A percentile compares a stretch with the other conserved stretches of the same genome.
phyloP scores from a whole-genome alignment of 441 rosid species.

The Flueggea neowawraea region DNA sequence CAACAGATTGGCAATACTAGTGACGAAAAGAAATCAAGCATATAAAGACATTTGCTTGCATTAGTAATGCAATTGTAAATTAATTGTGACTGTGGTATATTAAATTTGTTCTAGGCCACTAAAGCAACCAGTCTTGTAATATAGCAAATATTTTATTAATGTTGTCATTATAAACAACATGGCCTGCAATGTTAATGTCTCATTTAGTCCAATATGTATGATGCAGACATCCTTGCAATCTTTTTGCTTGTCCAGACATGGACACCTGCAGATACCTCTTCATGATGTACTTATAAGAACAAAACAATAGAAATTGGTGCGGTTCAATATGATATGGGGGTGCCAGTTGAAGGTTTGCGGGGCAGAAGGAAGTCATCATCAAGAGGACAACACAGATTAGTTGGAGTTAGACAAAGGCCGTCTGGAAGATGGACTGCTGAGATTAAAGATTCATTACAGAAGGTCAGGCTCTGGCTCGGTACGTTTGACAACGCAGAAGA shows the following conservation, averaged over 20 bases:
- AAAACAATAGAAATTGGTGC: too few species aligned
- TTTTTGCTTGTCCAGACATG: slow-evolving; percentile 16
- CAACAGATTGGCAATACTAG: too few species aligned
- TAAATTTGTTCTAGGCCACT: too few species aligned
- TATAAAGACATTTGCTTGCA: too few species aligned
- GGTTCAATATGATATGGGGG: slow-evolving; percentile 13
- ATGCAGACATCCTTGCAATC: slow-evolving; percentile 7
- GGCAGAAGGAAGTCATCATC: slow-evolving; percentile 38
- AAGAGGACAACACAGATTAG: slow-evolving; percentile 50
- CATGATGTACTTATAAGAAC: slow-evolving; percentile 9
- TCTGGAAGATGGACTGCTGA: too few species aligned
- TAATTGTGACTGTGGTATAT: too few species aligned
- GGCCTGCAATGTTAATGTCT: slow-evolving; percentile 27
- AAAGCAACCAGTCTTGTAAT: background rate
- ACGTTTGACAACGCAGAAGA: too few species aligned
- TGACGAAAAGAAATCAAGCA: too few species aligned
- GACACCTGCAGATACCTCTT: slow-evolving; percentile 12
- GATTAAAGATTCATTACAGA: too few species aligned
- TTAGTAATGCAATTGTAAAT: too few species aligned
- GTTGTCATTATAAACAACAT: slow-evolving; percentile 21
- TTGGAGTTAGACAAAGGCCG: slow-evolving; percentile 60
- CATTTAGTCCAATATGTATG: slow-evolving; percentile 1
- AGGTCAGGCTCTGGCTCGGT: too few species aligned
- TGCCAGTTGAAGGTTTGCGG: slow-evolving; percentile 8
- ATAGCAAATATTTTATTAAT: background rate